Evolutionary conservation across 179 eudicot species (phyloP).

Genomic region (Spinacia oleracea): DNA sequence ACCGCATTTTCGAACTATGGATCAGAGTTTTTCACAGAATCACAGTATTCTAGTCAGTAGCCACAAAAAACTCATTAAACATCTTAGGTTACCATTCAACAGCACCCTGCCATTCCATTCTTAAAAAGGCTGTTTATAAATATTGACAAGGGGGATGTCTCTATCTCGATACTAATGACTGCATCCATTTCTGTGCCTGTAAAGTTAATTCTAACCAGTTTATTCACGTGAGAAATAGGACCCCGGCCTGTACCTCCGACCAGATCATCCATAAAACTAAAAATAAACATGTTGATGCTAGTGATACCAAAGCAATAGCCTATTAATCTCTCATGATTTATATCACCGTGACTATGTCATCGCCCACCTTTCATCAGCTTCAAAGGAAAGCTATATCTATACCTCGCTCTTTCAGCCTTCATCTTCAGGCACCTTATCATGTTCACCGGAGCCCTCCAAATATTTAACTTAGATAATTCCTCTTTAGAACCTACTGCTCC

Average conservation of each 20-base stretch:
- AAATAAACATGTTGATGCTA: neutral
- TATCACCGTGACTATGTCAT: neutral
- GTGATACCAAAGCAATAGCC: constrained; percentile 4
- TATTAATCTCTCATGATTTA: neutral
- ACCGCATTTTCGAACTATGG: too few relatives aligned
- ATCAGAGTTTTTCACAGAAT: neutral
- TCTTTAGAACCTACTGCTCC: neutral
- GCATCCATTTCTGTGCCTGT: neutral
- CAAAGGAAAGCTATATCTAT: neutral
- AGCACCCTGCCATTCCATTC: neutral
- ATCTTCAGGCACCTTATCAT: neutral
- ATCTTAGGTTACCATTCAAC: neutral
- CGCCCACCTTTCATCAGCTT: neutral
- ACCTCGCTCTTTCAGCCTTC: neutral
- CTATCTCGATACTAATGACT: neutral
- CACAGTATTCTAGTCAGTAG: neutral
- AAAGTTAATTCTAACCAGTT: neutral
- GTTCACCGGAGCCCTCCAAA: neutral
- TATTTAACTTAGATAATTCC: neutral
- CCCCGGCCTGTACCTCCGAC: neutral
- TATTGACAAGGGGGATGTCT: too few relatives aligned
- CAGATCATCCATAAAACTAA: neutral
- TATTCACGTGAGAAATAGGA: neutral
- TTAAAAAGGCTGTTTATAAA: neutral
- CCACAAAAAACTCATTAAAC: neutral